Conservation (phyloP, 1,139 yeast species). For the Scheffersomyces segobiensis region DNA sequence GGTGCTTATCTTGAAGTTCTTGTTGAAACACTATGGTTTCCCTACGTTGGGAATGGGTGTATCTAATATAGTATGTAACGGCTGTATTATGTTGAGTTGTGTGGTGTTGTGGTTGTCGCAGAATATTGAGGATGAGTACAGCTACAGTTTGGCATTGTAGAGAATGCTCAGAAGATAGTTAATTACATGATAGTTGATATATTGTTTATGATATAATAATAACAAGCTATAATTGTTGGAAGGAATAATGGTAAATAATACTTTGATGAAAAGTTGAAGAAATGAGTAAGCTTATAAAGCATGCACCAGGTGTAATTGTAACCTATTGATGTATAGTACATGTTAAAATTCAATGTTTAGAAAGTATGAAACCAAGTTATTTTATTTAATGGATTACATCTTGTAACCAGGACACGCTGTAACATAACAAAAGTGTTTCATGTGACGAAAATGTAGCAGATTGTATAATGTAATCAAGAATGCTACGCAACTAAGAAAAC, state of each 20-base stretch:
- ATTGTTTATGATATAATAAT: not conserved
- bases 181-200: no score
- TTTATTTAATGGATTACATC: no score
- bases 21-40: slow-evolving; percentile 73
- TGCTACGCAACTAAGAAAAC: no score
- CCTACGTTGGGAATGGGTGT: slow-evolving; percentile 97
- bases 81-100: slow-evolving; percentile 83
- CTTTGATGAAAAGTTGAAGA: not conserved
- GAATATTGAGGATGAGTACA: slow-evolving; percentile 92
- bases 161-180: slow-evolving; percentile 8
- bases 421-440: no score
- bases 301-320: no score
- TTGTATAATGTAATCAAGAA: no score
- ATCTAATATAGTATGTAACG: slow-evolving; percentile 80
- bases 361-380: no score
- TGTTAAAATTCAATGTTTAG: no score
- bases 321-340: no score
- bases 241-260: not conserved
- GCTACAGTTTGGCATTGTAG: slow-evolving; percentile 82
- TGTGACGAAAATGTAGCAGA: no score
- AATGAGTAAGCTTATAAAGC: not conserved
- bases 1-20: slow-evolving; percentile 80
- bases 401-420: no score
- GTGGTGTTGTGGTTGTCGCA: slow-evolving; percentile 89
- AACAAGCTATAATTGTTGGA: not conserved